Evolutionary conservation across 164 flowering plant species (phyloP), one percentile per base, ranked within the genome.

Genomic region (Aristolochia californica): DNA sequence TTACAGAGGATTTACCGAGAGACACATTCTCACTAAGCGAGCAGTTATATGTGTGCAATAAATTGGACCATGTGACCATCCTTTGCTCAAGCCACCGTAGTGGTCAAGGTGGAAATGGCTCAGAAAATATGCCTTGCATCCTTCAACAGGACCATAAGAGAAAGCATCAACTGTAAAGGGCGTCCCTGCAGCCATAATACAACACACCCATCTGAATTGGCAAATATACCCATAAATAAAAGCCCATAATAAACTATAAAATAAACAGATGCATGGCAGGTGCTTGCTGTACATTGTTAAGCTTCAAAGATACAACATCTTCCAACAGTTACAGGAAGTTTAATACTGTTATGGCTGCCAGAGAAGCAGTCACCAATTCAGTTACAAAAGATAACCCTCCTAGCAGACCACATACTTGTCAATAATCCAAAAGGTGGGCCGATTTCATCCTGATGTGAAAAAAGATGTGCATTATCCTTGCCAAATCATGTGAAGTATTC

Each of bases 101-200:
- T 83, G 89, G 68, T 86, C 94, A 69, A 60, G 54, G 44, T 86
- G 89, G 70, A 86, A 83, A 56, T 86, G 89, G 54, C 71, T 83
- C 5, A 85, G 84, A 47, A 86, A 83, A 68, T 86, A 86, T 14
- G 81, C 81, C 0, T 77, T 69, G 69, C 94, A 83, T 53, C 81
- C 87, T 66, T 79, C 70, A 57, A 86, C 63, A n/a, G 51, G 43
- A 63, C 89, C 85, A 50, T 83, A 83, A 2, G 80, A 78, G 59
- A 86, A 86, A 48, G 94, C 94, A 69, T 86, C 94, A 10, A 81
- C 87, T 4, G 87, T 74, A 66, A 86, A 83, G n/a, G 80, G 65
- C 7, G 89, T 83, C 38, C 82, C 88, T 83, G 72, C 53, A 66
- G 47, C 48, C 25, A 58, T 30, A 54, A 25, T 15, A 57, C 15